Conservation (phyloP, 2,329 filamentous ascomycete species). For the Botrytis squamosa region DNA sequence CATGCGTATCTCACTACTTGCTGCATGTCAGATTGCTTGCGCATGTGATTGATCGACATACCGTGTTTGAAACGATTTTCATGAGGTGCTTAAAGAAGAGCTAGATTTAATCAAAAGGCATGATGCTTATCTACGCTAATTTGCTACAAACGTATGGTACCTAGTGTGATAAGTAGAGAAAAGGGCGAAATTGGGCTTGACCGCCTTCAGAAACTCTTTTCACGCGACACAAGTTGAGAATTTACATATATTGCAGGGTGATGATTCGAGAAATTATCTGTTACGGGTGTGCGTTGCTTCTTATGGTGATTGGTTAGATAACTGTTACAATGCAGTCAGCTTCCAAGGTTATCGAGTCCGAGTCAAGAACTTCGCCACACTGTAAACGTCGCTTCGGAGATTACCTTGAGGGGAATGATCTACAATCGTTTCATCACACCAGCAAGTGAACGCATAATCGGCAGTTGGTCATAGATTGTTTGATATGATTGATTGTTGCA, state of each 20-base stretch:
- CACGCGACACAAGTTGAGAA: not conserved
- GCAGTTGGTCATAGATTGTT: not conserved
- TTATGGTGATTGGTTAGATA: not conserved
- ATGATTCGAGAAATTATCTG: not conserved
- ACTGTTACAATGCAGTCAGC: not conserved
- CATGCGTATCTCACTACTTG: not conserved
- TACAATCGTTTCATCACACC: not conserved
- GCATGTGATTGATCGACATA: no score
- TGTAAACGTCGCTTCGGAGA: not conserved
- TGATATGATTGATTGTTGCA: not conserved
- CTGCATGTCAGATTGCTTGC: not conserved
- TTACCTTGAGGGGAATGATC: not conserved
- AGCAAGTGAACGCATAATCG: not conserved
- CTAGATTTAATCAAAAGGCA: not conserved
- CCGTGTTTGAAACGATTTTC: not conserved
- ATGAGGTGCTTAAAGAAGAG: not conserved
- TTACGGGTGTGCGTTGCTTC: not conserved
- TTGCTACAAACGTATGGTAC: not conserved
- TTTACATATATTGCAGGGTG: not conserved
- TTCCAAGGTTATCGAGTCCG: not conserved
- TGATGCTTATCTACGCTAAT: not conserved
- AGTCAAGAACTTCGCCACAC: not conserved
- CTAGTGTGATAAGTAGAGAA: not conserved
- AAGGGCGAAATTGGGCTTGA: not conserved
- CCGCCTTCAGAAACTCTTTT: not conserved